Base-by-base conservation (phyloP, 2,329 filamentous ascomycete species). In the Geosmithia flava region DNA sequence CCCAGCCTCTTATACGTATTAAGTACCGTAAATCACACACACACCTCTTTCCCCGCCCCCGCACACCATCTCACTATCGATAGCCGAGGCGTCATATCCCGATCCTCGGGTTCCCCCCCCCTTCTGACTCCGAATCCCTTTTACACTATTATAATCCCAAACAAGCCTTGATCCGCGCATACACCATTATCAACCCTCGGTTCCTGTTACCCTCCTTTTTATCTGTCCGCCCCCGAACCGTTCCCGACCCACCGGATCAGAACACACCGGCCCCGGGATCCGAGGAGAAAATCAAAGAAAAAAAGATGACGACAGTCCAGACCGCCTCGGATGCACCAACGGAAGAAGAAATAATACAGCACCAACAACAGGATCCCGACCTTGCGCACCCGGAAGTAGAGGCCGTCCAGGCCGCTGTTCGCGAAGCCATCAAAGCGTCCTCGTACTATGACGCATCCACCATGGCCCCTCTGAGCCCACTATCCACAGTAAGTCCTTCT, bases 381-480 rank as follows among this genome's bases (percentile, higher is more conserved):
- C 27, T 59, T 50, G 54, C 55, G 33, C 55, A 58, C 42, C 50
- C 47, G 47, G 59, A 62, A 51, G 54, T 59, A 51, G 56, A 46
- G 42, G 48, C 48, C 44, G 19, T 49, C 5, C 45, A 27, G 37
- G 45, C 33, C 33, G 23, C 19, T 10, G 20, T 15, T 6, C 17
- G 20, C 30, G 49, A 47, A 20, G 10, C 20, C 20, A 33, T 19
- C 17, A 20, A 50, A 27, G 67, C 64, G 42, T 73, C 75, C 42
- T 64, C 70, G 47, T 80, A 80, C 60, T 80, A 77, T 68, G 74
- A 80, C 66, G 68, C 71, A 43, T 62, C 68, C 51, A 74, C 70
- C 53, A 80, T 80, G 76, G 70, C 75, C 50, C 69, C 73, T 50
- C 62, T 80, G 48, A 80, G 71, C 55, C 61, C 72, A 54, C 64